A percentile compares a stretch with the other conserved stretches of the same genome.
Conservation (phyloP, 2,329 filamentous ascomycete genomes). For the Thielaviopsis ethacetica region DNA sequence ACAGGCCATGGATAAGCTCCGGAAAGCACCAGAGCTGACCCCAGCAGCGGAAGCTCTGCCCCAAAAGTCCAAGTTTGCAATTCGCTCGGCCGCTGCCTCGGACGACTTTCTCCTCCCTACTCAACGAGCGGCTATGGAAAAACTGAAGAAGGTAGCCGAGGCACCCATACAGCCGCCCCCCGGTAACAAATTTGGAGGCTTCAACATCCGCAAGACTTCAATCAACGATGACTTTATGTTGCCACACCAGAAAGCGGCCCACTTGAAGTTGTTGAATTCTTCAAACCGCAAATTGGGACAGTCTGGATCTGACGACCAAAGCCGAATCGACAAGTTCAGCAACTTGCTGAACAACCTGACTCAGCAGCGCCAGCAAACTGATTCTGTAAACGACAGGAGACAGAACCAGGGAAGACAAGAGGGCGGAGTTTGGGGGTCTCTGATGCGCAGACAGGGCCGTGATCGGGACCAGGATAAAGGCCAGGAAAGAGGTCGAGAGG, state of each 20-base stretch:
- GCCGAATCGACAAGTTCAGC: conserved; percentile 6
- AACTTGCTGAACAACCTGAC: conserved; percentile 2
- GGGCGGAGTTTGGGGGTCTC: conserved; percentile 4
- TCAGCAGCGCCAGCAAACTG: conserved; percentile 4
- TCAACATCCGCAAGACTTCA: neutral
- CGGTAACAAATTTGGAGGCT: neutral
- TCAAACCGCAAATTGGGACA: neutral
- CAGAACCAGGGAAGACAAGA: neutral
- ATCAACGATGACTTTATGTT: neutral
- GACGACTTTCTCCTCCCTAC: neutral
- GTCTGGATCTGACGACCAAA: neutral
- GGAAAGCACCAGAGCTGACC: neutral
- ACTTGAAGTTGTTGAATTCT: neutral
- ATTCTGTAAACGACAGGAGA: neutral
- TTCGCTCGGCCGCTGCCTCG: neutral
- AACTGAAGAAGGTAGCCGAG: neutral
- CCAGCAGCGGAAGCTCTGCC: neutral
- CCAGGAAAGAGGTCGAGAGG: neutral
- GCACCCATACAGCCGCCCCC: neutral
- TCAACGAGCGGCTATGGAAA: neutral
- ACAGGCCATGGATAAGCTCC: neutral
- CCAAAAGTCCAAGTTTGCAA: neutral
- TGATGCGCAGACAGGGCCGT: conserved; percentile 2
- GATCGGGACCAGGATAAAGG: neutral
- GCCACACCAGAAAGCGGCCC: neutral